Evolutionary conservation across 768 basidiomycete genomes (phyloP), one percentile per base, ranked within the genome.

Genomic region (Lentinus brumalis): DNA sequence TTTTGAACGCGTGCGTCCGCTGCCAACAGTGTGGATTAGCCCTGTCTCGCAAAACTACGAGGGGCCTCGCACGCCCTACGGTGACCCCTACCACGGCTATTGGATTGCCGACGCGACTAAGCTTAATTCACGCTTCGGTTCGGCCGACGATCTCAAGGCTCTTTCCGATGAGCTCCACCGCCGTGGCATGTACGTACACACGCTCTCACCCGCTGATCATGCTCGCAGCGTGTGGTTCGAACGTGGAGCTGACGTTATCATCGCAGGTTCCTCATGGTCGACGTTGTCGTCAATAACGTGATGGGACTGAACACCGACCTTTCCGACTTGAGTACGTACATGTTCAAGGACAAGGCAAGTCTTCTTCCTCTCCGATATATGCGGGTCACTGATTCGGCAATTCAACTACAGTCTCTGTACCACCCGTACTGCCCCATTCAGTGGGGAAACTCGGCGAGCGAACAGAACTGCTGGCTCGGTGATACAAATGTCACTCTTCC

Each of bases 41-140:
- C 92, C 92, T 11, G 82, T 94, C 16, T 86, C 83, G 59, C 83
- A 91, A 73, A 92, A 92, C 70, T 91, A 89, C 61, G 74, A 89
- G 40, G 89, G 90, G 0, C 83, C 87, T 12, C 70, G 81, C 50
- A 86, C 89, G 3, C 76, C 83, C 0, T 94, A 92, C 70, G 91
- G 92, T 18, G 89, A 92, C 67, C 76, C 93, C 15, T 94, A 94
- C 74, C 92, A 93, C 67, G 92, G 92, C 16, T 93, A 94, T 74
- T 94, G 92, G 91, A 80, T 85, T 32, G 81, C 84, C 53, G 87
- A 94, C 71, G 79, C 88, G 31, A 77, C 84, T 60, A 67, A 81
- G 63, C 79, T 94, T 42, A 94, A 93, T 74, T 67, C 77, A 50
- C 83, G 79, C 53, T 94, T 92, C 66, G 92, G 92, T 29, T 84